These are phyloP conservation scores for Sclerotinia trifoliorum DNA, from an alignment of 2,329 filamentous ascomycete species.

Conservation along the genomic window DNA sequence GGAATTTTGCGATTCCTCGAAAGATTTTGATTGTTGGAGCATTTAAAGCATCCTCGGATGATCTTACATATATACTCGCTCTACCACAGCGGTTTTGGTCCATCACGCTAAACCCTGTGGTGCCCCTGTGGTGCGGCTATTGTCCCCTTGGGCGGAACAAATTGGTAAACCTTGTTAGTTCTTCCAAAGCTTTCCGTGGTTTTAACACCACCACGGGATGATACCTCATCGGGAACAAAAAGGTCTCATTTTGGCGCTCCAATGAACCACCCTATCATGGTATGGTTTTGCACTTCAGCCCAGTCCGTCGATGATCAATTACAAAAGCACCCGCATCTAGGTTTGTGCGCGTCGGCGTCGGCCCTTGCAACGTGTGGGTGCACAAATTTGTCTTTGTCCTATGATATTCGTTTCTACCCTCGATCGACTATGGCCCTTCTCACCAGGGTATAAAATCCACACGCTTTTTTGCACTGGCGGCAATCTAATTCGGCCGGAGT, in stretches of 20 bases:
- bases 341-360: conserved; percentile 1
- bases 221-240: conserved; percentile 5
- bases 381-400: conserved; percentile 3
- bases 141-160: neutral
- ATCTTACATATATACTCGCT: neutral
- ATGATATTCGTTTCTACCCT: conserved; percentile 8
- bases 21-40: neutral
- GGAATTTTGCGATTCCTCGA: neutral
- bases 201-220: neutral
- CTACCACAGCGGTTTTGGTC: neutral
- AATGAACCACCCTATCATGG: conserved; percentile 12
- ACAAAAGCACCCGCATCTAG: neutral
- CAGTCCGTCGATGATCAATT: conserved; percentile 2
- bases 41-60: neutral
- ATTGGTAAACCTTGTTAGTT: conserved; percentile 7
- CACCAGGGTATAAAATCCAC: conserved; percentile 1
- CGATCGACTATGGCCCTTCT: conserved; percentile 5
- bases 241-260: neutral
- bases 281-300: conserved; percentile 12
- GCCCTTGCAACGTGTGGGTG: conserved; percentile 2
- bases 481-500: conserved; percentile 9
- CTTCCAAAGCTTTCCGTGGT: conserved; percentile 15
- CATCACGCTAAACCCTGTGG: neutral
- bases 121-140: conserved; percentile 10
- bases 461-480: conserved; percentile 2